Evolutionary conservation across 1,139 yeast genomes (phyloP), one percentile per base, ranked within the genome.

Genomic region (Candida frijolesensis): DNA sequence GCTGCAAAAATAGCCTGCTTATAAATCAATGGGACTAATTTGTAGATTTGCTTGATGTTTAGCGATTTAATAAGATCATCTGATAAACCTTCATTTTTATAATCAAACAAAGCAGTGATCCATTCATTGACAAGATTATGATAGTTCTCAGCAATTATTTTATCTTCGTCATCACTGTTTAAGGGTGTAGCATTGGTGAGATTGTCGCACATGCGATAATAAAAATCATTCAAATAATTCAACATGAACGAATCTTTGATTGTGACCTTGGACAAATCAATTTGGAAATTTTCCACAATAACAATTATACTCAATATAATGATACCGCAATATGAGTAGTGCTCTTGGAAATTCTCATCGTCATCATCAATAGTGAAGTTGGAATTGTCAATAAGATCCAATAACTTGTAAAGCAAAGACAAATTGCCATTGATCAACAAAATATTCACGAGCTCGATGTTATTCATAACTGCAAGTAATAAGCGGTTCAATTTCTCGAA

Each of bases 71-170:
- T 83, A 50, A 91, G 70, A 34, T 87, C 92, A 65, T 92, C 97
- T 0, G 96, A 84, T 41, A 92, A 81, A 2, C 97, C 96, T 49
- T 91, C 95, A 42, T 89, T 82, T 45, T 65, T 63, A 51, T 73
- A 79, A 53, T 89, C 92, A 67, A 89, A 91, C 44, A 92, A 67
- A 1, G 95, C 94, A 41, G 80, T 74, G 42, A 89, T 79, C 98
- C 98, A 92, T 40, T 83, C 87, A 45, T 82, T 82, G 32, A 89
- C 67, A 11, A 86, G 72, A 38, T 74, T 81, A 45, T 75, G 71
- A 57, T 71, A 75, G 53, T 74, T 74, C 27, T 62, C 54, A 2
- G 69, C 61, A 14, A 73, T 71, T 4, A 67, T 67, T 11, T 55
- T 55, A 40, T 72, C 76, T 48, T 72, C 75, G 19, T 65, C 70